phyloP scores from a whole-genome alignment of 2,329 filamentous ascomycete genomes.

The Colletotrichum tofieldiae region DNA sequence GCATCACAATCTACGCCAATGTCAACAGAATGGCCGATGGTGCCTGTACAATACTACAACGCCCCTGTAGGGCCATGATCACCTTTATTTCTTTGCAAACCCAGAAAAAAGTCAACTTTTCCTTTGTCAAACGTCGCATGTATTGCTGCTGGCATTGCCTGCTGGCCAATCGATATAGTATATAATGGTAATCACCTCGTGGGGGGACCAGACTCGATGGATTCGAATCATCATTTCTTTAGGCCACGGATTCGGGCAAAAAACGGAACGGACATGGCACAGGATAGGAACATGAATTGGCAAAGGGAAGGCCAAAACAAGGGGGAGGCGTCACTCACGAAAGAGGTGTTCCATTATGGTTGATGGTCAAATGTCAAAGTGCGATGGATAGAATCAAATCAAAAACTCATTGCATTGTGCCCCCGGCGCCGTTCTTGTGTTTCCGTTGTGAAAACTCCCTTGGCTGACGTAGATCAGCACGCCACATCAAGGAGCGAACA shows the following conservation, averaged over 20 bases:
- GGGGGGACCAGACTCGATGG: constrained; percentile 38
- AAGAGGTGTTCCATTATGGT: constrained; percentile 38
- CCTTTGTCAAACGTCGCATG: constrained; percentile 43
- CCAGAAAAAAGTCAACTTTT: constrained; percentile 33
- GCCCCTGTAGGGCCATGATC: constrained; percentile 43
- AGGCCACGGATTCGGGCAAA: constrained; percentile 34
- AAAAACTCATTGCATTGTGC: constrained; percentile 31
- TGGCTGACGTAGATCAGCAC: neutral
- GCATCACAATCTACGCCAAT: constrained; percentile 43
- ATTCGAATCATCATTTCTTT: constrained; percentile 31
- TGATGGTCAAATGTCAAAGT: constrained; percentile 38
- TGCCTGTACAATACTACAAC: constrained; percentile 47
- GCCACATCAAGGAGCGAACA: neutral
- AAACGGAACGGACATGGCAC: constrained; percentile 33
- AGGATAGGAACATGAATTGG: constrained; percentile 36
- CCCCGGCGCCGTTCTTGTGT: neutral
- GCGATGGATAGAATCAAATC: constrained; percentile 33
- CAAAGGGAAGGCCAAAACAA: constrained; percentile 35
- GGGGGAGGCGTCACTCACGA: constrained; percentile 37
- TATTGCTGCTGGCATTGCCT: constrained; percentile 33
- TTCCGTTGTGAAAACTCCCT: neutral
- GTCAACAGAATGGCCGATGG: constrained; percentile 46
- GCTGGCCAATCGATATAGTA: constrained; percentile 42
- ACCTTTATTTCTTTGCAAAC: constrained; percentile 18
- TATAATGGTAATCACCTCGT: constrained; percentile 46